phyloP scores from a whole-genome alignment of 768 basidiomycete species.

The Macrolepiota fuliginosa region DNA sequence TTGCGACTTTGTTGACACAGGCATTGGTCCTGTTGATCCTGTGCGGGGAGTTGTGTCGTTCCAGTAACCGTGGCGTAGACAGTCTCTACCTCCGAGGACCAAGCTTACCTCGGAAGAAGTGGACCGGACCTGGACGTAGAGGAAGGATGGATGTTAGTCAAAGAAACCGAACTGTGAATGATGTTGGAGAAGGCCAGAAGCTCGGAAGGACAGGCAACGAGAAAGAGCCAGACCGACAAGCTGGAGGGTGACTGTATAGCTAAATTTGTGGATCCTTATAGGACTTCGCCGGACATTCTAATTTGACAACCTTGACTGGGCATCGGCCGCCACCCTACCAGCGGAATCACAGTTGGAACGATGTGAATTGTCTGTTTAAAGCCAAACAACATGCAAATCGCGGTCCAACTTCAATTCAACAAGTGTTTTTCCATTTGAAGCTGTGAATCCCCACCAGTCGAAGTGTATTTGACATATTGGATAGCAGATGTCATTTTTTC shows the following conservation, averaged over 20 bases:
- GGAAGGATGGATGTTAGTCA: slow-evolving; percentile 17
- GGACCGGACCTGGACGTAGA: not conserved
- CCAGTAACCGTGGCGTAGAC: slow-evolving; percentile 2
- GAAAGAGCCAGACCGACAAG: slow-evolving; percentile 4
- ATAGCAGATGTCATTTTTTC: too few relatives aligned
- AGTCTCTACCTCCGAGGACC: slow-evolving; percentile 6
- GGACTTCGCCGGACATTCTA: slow-evolving; percentile 42
- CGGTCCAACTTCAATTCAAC: not conserved
- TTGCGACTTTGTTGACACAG: slow-evolving; percentile 17
- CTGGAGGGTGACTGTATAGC: slow-evolving; percentile 14
- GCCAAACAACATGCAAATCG: not conserved
- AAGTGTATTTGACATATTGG: not conserved
- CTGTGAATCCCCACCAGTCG: not conserved
- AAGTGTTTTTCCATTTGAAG: not conserved
- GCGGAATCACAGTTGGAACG: not conserved
- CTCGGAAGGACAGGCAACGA: slow-evolving; percentile 14
- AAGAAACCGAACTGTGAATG: slow-evolving; percentile 5
- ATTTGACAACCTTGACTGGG: slow-evolving; percentile 17
- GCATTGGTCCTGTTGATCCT: slow-evolving; percentile 17
- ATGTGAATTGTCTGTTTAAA: not conserved
- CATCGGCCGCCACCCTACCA: not conserved
- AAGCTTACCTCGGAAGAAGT: slow-evolving; percentile 2
- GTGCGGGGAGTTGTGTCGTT: not conserved
- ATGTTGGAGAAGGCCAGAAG: slow-evolving; percentile 11
- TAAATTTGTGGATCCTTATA: slow-evolving; percentile 36